Evolutionary conservation across 2,329 filamentous ascomycete species (phyloP).

Genomic region (Colletotrichum costaricense): DNA sequence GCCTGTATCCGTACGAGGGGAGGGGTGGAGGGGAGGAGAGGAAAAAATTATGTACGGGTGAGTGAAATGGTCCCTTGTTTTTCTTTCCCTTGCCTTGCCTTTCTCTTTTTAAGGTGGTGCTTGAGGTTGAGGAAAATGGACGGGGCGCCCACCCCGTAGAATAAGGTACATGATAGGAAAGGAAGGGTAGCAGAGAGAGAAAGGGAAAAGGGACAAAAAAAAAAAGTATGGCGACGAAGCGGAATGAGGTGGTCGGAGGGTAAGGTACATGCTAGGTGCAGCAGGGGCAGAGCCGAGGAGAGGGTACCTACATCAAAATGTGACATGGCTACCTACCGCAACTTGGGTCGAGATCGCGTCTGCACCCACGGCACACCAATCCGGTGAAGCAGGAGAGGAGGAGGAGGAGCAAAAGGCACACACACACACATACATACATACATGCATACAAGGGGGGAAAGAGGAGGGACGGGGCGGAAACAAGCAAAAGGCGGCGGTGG

Average conservation of each 20-base stretch:
- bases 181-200: background rate
- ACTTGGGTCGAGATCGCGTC: slow-evolving; percentile 22
- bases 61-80: slow-evolving; percentile 22
- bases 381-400: slow-evolving; percentile 24
- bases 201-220: background rate
- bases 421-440: background rate
- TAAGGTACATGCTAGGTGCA: slow-evolving; percentile 29
- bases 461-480: background rate
- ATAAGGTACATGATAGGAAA: slow-evolving; percentile 20
- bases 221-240: slow-evolving; percentile 4
- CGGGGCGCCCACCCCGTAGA: slow-evolving; percentile 9
- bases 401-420: background rate
- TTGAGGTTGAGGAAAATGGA: slow-evolving; percentile 24
- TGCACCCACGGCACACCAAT: slow-evolving; percentile 29
- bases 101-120: background rate
- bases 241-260: slow-evolving; percentile 28
- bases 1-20: background rate
- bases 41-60: slow-evolving; percentile 6
- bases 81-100: background rate
- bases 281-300: slow-evolving; percentile 25
- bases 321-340: slow-evolving; percentile 12
- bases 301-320: slow-evolving; percentile 31
- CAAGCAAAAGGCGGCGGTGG: background rate
- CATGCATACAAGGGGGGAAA: background rate
- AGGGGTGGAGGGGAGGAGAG: background rate